Percentiles rank a stretch among this genome's conserved stretches.
Conservation (phyloP, 192 early-diverging fungal genomes). For the Pilobolus umbonatus region DNA sequence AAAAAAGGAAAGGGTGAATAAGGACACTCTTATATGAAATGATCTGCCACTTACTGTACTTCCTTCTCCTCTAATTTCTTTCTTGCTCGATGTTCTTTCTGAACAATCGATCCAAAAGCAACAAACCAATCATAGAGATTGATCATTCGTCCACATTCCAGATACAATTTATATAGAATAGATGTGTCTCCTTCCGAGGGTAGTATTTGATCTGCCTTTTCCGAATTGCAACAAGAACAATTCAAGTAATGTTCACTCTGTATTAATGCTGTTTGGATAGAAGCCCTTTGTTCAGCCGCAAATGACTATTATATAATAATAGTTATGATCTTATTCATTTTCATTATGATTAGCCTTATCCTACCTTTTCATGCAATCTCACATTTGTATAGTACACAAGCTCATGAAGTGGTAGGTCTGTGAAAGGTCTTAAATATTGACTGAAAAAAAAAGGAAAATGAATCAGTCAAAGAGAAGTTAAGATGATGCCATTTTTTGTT, state of each 20-base stretch:
- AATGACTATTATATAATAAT: slow-evolving; percentile 57
- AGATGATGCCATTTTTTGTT: neutral
- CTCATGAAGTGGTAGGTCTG: slow-evolving; percentile 64
- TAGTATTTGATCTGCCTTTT: slow-evolving; percentile 35
- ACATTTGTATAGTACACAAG: slow-evolving; percentile 74
- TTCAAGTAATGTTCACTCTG: slow-evolving; percentile 73
- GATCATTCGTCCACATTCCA: slow-evolving; percentile 90
- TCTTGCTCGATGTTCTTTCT: slow-evolving; percentile 42
- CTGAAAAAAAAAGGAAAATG: neutral
- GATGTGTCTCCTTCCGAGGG: slow-evolving; percentile 77
- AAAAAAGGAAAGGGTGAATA: slow-evolving; percentile 8
- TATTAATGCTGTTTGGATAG: slow-evolving; percentile 79
- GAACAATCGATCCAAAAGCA: slow-evolving; percentile 77
- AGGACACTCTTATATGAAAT: neutral
- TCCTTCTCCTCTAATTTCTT: slow-evolving; percentile 44
- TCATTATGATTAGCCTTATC: neutral
- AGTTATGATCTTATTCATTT: neutral
- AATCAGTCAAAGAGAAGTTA: neutral
- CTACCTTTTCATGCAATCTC: slow-evolving; percentile 69
- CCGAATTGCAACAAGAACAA: slow-evolving; percentile 71
- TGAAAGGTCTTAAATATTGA: slow-evolving; percentile 44
- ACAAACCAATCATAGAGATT: slow-evolving; percentile 91
- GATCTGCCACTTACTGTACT: slow-evolving; percentile 45
- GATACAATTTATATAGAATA: slow-evolving; percentile 86
- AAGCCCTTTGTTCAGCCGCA: slow-evolving; percentile 74